These are phyloP conservation scores for Pyrrhoderma lamaoense DNA, from an alignment of 1,284 basidiomycete genomes.

Conservation along the genomic window DNA sequence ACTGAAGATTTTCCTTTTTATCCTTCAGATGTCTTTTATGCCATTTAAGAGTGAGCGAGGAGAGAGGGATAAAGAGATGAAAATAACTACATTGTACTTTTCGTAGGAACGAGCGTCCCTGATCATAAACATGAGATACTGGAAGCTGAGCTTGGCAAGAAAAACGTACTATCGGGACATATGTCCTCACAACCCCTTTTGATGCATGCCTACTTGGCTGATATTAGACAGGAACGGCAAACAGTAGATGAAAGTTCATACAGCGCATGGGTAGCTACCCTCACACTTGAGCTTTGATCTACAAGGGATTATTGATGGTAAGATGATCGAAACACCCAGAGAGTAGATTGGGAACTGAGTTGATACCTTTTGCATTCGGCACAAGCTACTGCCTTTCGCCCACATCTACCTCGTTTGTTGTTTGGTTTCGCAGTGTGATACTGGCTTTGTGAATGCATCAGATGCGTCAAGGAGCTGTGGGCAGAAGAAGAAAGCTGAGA, in stretches of 20 bases:
- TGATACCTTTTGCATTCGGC: conserved; percentile 43
- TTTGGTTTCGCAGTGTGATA: not conserved
- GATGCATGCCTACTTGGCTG: conserved; percentile 37
- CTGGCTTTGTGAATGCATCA: too few relatives aligned
- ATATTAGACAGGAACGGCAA: not conserved
- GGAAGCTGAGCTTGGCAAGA: too few relatives aligned
- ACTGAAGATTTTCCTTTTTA: too few relatives aligned
- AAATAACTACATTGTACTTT: conserved; percentile 19
- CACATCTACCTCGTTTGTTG: not conserved
- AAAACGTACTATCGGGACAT: conserved; percentile 39
- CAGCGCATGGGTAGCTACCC: not conserved
- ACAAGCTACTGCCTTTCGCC: conserved; percentile 31
- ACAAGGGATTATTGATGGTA: conserved; percentile 9
- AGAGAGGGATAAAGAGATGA: too few relatives aligned
- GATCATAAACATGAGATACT: not conserved
- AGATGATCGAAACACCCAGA: conserved; percentile 3
- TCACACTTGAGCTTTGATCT: too few relatives aligned
- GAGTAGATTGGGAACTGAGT: not conserved
- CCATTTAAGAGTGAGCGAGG: too few relatives aligned
- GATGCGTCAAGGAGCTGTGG: too few relatives aligned
- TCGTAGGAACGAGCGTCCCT: conserved; percentile 46
- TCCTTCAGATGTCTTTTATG: too few relatives aligned
- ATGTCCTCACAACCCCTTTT: conserved; percentile 45
- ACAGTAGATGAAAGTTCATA: not conserved
- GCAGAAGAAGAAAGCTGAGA: too few relatives aligned